These are phyloP conservation scores for Chiua virens DNA, from an alignment of 768 basidiomycete genomes.

Conservation along the genomic window DNA sequence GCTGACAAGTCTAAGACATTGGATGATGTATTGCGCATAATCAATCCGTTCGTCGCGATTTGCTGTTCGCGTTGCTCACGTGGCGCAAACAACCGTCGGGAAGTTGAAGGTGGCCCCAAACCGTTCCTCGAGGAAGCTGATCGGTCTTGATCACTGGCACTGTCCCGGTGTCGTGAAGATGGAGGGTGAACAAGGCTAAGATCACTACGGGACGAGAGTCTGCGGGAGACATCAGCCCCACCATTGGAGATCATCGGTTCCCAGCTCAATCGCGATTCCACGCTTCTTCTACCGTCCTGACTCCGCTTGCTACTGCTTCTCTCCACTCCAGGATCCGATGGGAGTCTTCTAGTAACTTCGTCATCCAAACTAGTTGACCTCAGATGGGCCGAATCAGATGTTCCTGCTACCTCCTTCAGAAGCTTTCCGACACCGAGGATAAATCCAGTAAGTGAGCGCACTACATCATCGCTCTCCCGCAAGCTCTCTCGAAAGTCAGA, in stretches of 20 bases:
- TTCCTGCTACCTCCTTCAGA: conserved; percentile 51
- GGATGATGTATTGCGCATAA: conserved; percentile 18
- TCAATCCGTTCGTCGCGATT: conserved; percentile 6
- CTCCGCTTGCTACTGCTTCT: conserved; percentile 46
- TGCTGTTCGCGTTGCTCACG: conserved; percentile 54
- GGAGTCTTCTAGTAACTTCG: conserved; percentile 38
- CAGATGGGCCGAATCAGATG: conserved; percentile 35
- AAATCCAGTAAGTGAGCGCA: conserved; percentile 73
- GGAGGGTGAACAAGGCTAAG: conserved; percentile 22
- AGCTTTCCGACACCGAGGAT: conserved; percentile 73
- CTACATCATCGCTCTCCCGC: conserved; percentile 75
- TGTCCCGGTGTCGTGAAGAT: conserved; percentile 28
- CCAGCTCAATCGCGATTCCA: conserved; percentile 49
- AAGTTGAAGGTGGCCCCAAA: conserved; percentile 30
- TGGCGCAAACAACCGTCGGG: conserved; percentile 57
- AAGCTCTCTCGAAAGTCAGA: conserved; percentile 71
- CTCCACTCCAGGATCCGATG: conserved; percentile 35
- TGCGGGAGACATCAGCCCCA: conserved; percentile 26
- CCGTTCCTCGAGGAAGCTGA: conserved; percentile 23
- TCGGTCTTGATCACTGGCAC: conserved; percentile 26
- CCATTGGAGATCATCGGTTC: conserved; percentile 30
- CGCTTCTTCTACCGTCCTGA: conserved; percentile 56
- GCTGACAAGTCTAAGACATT: conserved; percentile 33
- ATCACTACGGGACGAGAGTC: conserved; percentile 27
- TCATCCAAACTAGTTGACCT: conserved; percentile 60